phyloP scores from a whole-genome alignment of 1,139 yeast species.

The Pneumocystis jirovecii region DNA sequence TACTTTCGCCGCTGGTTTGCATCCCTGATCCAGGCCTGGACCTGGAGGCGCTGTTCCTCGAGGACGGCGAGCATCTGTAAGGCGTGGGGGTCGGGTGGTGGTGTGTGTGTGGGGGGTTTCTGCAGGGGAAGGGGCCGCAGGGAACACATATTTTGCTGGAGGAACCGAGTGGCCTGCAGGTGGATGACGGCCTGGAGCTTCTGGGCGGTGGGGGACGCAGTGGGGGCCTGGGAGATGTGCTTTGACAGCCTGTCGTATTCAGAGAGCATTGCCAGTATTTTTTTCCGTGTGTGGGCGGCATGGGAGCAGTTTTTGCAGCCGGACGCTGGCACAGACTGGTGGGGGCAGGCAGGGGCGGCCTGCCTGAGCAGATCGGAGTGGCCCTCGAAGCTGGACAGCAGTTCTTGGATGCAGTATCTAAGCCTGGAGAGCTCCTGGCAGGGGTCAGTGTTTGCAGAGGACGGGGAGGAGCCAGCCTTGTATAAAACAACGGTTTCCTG shows the following conservation, averaged over 20 bases:
- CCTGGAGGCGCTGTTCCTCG: slow-evolving; percentile 30
- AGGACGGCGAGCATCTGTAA: background rate
- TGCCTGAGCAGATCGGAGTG: background rate
- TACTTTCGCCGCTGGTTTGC: slow-evolving; percentile 55
- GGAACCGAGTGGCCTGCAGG: background rate
- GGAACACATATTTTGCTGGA: background rate
- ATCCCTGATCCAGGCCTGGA: slow-evolving; percentile 45
- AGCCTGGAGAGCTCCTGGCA: background rate
- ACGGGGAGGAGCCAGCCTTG: background rate
- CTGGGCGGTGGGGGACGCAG: background rate
- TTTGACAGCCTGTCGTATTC: background rate
- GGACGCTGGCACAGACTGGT: too few species aligned
- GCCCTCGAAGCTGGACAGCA: background rate
- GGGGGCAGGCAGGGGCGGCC: background rate
- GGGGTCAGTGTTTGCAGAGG: background rate
- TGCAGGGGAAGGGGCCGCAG: background rate
- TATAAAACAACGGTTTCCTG: background rate
- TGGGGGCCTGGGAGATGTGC: background rate
- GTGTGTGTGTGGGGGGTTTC: too few species aligned
- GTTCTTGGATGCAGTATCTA: background rate
- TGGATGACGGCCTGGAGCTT: background rate
- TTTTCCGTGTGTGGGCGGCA: background rate
- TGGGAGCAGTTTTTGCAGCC: too few species aligned
- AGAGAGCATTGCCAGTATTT: background rate
- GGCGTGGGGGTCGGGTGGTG: too few species aligned